These are phyloP conservation scores for Fusarium sublunatum DNA, from an alignment of 2,329 filamentous ascomycete species.

Conservation along the genomic window DNA sequence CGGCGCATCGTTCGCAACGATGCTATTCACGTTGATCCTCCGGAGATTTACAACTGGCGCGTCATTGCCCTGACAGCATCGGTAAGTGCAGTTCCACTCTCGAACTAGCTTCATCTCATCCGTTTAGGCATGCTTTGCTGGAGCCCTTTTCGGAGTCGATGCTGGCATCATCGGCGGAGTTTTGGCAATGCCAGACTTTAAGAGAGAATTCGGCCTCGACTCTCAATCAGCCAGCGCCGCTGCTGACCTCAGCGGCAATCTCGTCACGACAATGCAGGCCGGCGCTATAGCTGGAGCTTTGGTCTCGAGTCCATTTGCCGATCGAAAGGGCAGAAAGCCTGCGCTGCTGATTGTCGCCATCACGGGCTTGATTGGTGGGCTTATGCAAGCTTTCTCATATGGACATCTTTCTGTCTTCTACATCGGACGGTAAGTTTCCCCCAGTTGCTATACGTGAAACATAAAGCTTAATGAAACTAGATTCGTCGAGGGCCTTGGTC, in stretches of 20 bases:
- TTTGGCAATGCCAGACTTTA: slow-evolving; percentile 45
- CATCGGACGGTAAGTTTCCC: slow-evolving; percentile 38
- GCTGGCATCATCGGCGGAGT: slow-evolving; percentile 48
- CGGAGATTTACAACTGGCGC: slow-evolving; percentile 77
- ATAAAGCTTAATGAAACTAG: not conserved
- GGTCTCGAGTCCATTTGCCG: slow-evolving; percentile 42
- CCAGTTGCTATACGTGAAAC: rapidly evolving
- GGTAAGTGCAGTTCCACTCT: not conserved
- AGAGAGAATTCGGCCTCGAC: slow-evolving; percentile 44
- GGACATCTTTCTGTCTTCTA: slow-evolving; percentile 48
- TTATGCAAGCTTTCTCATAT: slow-evolving; percentile 49
- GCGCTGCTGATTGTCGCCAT: slow-evolving; percentile 45
- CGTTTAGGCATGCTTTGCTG: slow-evolving; percentile 37
- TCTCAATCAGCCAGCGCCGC: slow-evolving; percentile 12
- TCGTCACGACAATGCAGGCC: slow-evolving; percentile 47
- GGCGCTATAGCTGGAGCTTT: slow-evolving; percentile 45
- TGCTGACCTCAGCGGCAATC: slow-evolving; percentile 43
- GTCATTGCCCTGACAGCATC: slow-evolving; percentile 73
- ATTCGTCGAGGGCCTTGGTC: slow-evolving; percentile 64
- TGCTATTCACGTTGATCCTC: slow-evolving; percentile 73
- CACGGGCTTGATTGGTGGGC: slow-evolving; percentile 47
- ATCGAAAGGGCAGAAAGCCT: slow-evolving; percentile 49
- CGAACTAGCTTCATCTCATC: not conserved
- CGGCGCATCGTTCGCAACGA: slow-evolving; percentile 63
- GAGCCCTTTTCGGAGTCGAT: slow-evolving; percentile 44